Evolutionary conservation across 176 grass and related monocot species (phyloP), one percentile per base, ranked within the genome.

Genomic region (Musa acuminata): DNA sequence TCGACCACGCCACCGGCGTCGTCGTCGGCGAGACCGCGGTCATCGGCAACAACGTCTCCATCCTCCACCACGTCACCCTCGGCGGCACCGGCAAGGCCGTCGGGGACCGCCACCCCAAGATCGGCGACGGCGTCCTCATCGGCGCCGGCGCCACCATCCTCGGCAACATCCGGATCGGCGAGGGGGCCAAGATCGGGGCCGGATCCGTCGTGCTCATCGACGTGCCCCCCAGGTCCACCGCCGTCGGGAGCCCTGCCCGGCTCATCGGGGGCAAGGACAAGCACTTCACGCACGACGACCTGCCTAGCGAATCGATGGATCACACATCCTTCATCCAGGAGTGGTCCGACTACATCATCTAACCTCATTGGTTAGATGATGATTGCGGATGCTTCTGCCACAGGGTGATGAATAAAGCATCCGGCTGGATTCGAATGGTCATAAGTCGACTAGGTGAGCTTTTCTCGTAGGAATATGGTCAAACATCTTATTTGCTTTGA

Each of bases 11-110:
- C 65, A 97, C 93, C 8, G 93, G 90, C 19, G 83, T 97, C 43
- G 90, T 97, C 70, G 83, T 97, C 64, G 93, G 93, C 35, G 93
- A 97, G 84, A 97, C 93, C 6, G 93, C 93, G 73, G 90, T 97
- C 35, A 81, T 97, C 16, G 93, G 93, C 19, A 87, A 93, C 85
- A 97, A 93, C 77, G 93, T 97, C 29, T 97, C 93, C 24, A 90
- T 97, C 77, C 93, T 97, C 53, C 93, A 97, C 80, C 93, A 97
- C 77, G 93, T 97, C 13, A 97, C 93, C 53, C 93, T 97, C 8
- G 93, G 90, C 4, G 93, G 93, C 24, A 97, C 93, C 0, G 93
- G 93, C 19, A 97, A 97, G 83, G 93, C 82, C 22, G 81, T 93
- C 6, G 93, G 93, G 8, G 93, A 93, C 84, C 83, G 93, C 19